Evolutionary conservation across 805 yeast genomes (phyloP), one percentile per base, ranked within the genome.

Genomic region (Kregervanrija fluxuum): DNA sequence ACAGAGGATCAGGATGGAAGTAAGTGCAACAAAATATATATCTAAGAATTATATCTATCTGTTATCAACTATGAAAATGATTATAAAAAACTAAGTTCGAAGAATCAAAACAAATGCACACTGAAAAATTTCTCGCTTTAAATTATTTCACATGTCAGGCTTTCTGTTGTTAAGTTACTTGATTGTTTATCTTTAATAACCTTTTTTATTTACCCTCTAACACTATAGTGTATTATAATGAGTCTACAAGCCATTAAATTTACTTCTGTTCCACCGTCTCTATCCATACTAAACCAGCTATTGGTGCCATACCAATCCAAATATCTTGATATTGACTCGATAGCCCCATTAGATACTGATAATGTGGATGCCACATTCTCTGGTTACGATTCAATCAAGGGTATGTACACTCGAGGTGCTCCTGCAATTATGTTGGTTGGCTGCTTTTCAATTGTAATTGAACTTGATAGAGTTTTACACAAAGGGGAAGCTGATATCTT

Each of bases 351-450:
- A 9, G 89, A 83, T 63, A 95, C 89, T 2, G 28, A 22, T 3
- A 15, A 14, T 10, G 32, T n/a, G 4, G 13, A 36, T 3, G 82
- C 70, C 11, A 12, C 32, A 8, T 58, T 61, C 30, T 95, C 89
- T 60, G 97, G 95, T 3, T 87, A 68, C 64, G 71, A 73, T 14
- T 95, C 85, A n/a, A 91, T 91, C 62, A 82, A 80, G 58, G 72
- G 72, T 46, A 91, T 91, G 99, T 89, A 86, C 56, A 97, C 95
- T 4, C 74, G 99, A 61, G 99, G 99, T 34, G 99, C 99, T 0
- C 99, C 99, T 0, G 98, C 98, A 1, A 91, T 91, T 59, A 97
- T 97, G 49, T 86, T 91, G 46, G 97, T 91, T 2, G 98, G 96
- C 5, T 80, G 89, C 1, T 73, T 90, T 48, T 77, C 96, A 2